Evolutionary conservation across 2,329 filamentous ascomycete genomes (phyloP).

Genomic region (Fusarium lateritium): DNA sequence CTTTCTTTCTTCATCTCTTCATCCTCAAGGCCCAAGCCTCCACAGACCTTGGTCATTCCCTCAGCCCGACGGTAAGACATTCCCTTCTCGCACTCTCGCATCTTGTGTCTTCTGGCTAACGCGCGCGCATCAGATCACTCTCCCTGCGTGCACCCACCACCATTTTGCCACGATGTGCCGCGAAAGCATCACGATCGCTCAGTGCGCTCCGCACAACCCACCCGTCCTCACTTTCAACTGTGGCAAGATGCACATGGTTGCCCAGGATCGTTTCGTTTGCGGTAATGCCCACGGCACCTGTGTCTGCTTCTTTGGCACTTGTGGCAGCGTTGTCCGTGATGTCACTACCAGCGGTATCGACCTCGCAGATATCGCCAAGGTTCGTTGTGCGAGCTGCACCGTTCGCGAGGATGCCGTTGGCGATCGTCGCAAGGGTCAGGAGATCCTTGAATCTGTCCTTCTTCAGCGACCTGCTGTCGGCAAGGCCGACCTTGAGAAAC

Average conservation of each 20-base stretch:
- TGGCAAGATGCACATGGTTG: slow-evolving; percentile 46
- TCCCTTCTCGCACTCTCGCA: neutral
- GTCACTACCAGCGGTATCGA: slow-evolving; percentile 9
- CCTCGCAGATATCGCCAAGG: slow-evolving; percentile 19
- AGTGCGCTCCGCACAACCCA: slow-evolving; percentile 34
- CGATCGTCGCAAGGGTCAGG: slow-evolving; percentile 4
- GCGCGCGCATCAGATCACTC: neutral
- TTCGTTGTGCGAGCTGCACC: slow-evolving; percentile 38
- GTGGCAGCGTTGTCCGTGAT: slow-evolving; percentile 25
- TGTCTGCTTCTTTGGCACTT: slow-evolving; percentile 47
- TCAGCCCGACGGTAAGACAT: slow-evolving; percentile 1
- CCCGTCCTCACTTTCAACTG: slow-evolving; percentile 35
- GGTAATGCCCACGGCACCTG: slow-evolving; percentile 27
- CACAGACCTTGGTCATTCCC: neutral
- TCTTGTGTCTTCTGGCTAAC: neutral
- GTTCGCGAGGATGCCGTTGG: slow-evolving; percentile 33
- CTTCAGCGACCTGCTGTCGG: slow-evolving; percentile 20
- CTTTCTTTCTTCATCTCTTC: neutral
- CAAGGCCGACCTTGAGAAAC: neutral
- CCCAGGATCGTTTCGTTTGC: slow-evolving; percentile 29
- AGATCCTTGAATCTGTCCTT: slow-evolving; percentile 39
- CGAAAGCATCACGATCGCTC: slow-evolving; percentile 40
- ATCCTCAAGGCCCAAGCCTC: neutral
- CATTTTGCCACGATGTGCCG: slow-evolving; percentile 42
- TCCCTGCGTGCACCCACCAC: neutral